Evolutionary conservation across 2,329 filamentous ascomycete species (phyloP), one percentile per base, ranked within the genome.

Genomic region (Penicillium sp.): DNA sequence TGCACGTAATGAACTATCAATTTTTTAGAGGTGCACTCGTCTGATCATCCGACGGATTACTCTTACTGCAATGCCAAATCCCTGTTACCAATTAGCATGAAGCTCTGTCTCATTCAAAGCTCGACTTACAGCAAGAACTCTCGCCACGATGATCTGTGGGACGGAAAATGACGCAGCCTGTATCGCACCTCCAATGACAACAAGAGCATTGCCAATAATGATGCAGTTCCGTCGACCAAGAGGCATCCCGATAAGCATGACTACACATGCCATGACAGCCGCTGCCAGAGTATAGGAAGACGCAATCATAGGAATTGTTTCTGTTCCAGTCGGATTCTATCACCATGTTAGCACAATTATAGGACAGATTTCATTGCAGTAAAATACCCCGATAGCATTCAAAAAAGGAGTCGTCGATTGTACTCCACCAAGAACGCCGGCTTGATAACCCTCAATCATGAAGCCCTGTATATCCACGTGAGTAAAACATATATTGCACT

Each of bases 131-230:
- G 52, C 56, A 19, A 71, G 57, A 16, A 71, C 66, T 24, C 70
- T 58, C 4, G 64, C 67, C 16, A 67, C 65, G 46, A 71, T 67
- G 10, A 72, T 70, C 33, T 71, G 71, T 8, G 64, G 58, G 24
- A 71, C 65, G 4, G 64, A 67, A 47, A 63, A 71, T 1, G 69
- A 62, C 1, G 68, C 58, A 3, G 68, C 65, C 60, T 73, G 69
- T 9, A 73, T 59, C 13, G 62, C 49, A 3, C 65, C 66, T n/a
- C 69, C 70, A 46, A 71, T 58, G 37, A 60, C 59, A 48, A 70
- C 68, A n/a, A 68, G 55, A 6, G 60, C 45, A 60, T 68, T 62
- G 8, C 70, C 70, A 22, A 73, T 58, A 2, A 71, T 60, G 37
- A 73, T 58, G 16, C 35, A 52, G 3, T 43, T 49, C 1, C 56